A percentile compares a stretch with the other conserved stretches of the same genome.
Conservation (phyloP, 2,329 filamentous ascomycete genomes). For the Escovopsis sp. region DNA sequence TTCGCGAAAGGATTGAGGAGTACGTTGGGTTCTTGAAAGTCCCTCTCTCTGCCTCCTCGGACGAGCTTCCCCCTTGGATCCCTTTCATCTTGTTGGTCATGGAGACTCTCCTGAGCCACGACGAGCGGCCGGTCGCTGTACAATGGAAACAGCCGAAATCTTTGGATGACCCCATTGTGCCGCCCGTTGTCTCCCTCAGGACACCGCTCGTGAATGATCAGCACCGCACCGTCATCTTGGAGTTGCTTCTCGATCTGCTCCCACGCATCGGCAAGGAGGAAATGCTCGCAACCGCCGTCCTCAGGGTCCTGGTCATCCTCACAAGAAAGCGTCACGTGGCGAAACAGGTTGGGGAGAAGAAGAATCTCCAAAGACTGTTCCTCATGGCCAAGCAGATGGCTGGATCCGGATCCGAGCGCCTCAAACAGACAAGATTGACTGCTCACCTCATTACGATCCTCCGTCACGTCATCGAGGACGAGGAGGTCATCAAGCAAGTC, state of each 20-base stretch:
- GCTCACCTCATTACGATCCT: slow-evolving; percentile 69
- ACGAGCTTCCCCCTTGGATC: slow-evolving; percentile 84
- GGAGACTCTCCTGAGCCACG: slow-evolving; percentile 79
- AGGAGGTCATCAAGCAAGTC: slow-evolving; percentile 76
- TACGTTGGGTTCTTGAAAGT: slow-evolving; percentile 70
- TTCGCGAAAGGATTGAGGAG: slow-evolving; percentile 62
- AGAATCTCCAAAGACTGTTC: slow-evolving; percentile 78
- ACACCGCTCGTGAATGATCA: slow-evolving; percentile 42
- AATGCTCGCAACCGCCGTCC: slow-evolving; percentile 65
- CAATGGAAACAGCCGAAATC: slow-evolving; percentile 48
- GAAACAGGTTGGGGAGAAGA: slow-evolving; percentile 65
- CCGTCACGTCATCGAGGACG: slow-evolving; percentile 87
- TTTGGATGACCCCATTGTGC: slow-evolving; percentile 32
- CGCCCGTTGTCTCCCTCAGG: slow-evolving; percentile 45
- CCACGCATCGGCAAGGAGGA: slow-evolving; percentile 81
- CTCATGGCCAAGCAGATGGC: slow-evolving; percentile 90
- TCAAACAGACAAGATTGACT: slow-evolving; percentile 40
- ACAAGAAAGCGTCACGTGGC: slow-evolving; percentile 68
- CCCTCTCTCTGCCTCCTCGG: slow-evolving; percentile 47
- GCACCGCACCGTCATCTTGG: slow-evolving; percentile 57
- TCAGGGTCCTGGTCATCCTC: slow-evolving; percentile 73
- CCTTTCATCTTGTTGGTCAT: slow-evolving; percentile 80
- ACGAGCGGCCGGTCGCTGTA: slow-evolving; percentile 64
- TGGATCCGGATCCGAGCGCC: slow-evolving; percentile 58
- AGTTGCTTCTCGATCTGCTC: slow-evolving; percentile 66